Base-by-base conservation (phyloP, 257 asterid genomes). In the Agastache rugosa region DNA sequence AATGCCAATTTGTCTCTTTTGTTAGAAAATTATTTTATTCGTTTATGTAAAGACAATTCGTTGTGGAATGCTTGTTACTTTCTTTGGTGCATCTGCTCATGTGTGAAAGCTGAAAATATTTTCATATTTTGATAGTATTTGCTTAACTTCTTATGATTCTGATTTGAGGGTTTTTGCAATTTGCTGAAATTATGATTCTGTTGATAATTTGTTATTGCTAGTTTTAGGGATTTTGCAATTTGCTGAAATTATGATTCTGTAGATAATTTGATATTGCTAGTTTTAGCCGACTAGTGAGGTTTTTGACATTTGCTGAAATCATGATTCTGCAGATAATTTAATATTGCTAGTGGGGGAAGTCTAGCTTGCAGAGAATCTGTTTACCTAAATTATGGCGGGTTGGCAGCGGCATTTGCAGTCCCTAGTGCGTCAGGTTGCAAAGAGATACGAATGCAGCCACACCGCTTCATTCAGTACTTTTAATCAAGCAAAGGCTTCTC, bases 351-450 rank as follows among this genome's bases (percentile, higher is more conserved):
- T 34, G 51, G 19, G 68, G 50, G 79, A 42, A 79, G 70, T 11
- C 42, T 25, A 47, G 67, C 44, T 34, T 58, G 53, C 8, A 69
- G 75, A 63, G 27, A 14, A 44, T 65, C 67, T 65, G 20, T 25
- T 50, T 8, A 60, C 42, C 67, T 63, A 72, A 75, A 62, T 63
- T 15, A 93, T 93, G 98, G 89, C 72, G 80, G 90, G 87, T 67
- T 91, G 98, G 98, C 90, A 84, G 76, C 83, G 89, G 53, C 87
- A 85, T 84, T 62, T 93, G 81, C 97, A 82, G 78, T 83, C 89
- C 54, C 65, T 91, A 15, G 73, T 82, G 77, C 88, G 81, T 77
- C 96, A 85, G 77, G 83, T 90, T 75, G 84, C 82, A 69, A 93
- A 76, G 79, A 88, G 87, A 85, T 80, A 82, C 74, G 90, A 83